A percentile compares a stretch with the other conserved stretches of the same genome.
phyloP scores from a whole-genome alignment of 192 early-diverging fungal species.

The Linnemannia zychae region DNA sequence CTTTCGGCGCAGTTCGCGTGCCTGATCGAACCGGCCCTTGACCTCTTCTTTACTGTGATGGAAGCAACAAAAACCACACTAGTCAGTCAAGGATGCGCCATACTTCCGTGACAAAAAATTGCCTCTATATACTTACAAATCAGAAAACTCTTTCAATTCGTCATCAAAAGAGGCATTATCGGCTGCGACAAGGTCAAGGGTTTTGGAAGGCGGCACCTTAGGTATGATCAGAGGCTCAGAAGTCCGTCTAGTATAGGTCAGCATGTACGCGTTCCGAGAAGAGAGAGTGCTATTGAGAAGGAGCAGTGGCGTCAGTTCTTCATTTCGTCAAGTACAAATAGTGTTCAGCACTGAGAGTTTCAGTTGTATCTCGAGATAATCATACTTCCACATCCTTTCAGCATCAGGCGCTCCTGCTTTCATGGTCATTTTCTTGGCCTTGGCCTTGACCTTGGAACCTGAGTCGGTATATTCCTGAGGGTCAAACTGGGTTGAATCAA shows the following conservation, averaged over 20 bases:
- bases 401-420: constrained; percentile 2
- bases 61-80: neutral
- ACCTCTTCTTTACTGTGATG: constrained; percentile 14
- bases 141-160: constrained; percentile 9
- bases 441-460: constrained; percentile 9
- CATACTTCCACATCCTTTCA: constrained; percentile 24
- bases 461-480: constrained; percentile 22
- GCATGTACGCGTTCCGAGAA: constrained; percentile 58
- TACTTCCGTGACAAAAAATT: too few species aligned
- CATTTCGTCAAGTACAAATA: too few species aligned
- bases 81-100: too few species aligned
- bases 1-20: constrained; percentile 13
- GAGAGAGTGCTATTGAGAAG: constrained; percentile 41
- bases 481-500: constrained; percentile 43
- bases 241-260: constrained; percentile 39
- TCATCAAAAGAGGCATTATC: constrained; percentile 16
- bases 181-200: constrained; percentile 8
- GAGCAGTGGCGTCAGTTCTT: neutral
- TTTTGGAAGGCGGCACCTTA: constrained; percentile 4
- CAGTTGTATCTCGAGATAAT: neutral
- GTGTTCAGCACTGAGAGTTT: too few species aligned
- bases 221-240: neutral
- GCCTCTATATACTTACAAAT: constrained; percentile 17
- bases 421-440: constrained; percentile 16
- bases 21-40: constrained; percentile 10